These are phyloP conservation scores for Colletotrichum limetticola DNA, from an alignment of 2,329 filamentous ascomycete genomes.

Conservation along the genomic window DNA sequence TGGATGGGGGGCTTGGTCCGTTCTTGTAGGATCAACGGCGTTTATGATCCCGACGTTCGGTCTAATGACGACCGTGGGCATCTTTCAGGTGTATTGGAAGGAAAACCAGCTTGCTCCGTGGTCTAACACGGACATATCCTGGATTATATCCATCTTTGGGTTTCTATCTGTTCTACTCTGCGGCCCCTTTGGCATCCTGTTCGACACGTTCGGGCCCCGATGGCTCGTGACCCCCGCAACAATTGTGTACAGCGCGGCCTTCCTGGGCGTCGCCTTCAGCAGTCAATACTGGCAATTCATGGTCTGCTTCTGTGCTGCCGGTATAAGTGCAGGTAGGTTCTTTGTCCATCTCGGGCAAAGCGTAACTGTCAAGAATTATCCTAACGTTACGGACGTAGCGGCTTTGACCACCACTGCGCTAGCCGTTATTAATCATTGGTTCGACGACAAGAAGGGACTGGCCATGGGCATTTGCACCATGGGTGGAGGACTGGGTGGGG, in stretches of 20 bases:
- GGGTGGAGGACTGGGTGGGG: slow-evolving; percentile 43
- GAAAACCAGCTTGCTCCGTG: slow-evolving; percentile 37
- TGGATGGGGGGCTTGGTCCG: slow-evolving; percentile 24
- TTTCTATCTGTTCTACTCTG: slow-evolving; percentile 42
- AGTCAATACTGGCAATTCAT: slow-evolving; percentile 42
- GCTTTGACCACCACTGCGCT: slow-evolving; percentile 41
- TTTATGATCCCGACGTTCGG: slow-evolving; percentile 39
- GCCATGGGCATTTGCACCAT: slow-evolving; percentile 41
- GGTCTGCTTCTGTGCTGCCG: slow-evolving; percentile 42
- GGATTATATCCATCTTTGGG: slow-evolving; percentile 43
- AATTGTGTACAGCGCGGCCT: slow-evolving; percentile 38
- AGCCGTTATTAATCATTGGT: slow-evolving; percentile 42
- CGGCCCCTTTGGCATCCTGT: slow-evolving; percentile 37
- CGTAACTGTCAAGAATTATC: not conserved
- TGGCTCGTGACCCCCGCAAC: slow-evolving; percentile 38
- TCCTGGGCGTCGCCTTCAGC: slow-evolving; percentile 43
- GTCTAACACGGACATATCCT: slow-evolving; percentile 38
- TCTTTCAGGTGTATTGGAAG: slow-evolving; percentile 44
- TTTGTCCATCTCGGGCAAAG: not conserved
- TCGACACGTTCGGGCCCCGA: slow-evolving; percentile 38
- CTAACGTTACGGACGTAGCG: slow-evolving; percentile 32
- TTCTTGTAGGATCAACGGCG: slow-evolving; percentile 22
- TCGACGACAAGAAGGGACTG: slow-evolving; percentile 35
- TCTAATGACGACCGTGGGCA: slow-evolving; percentile 42
- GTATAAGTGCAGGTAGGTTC: slow-evolving; percentile 39